Evolutionary conservation across 169 alveolate genomes (phyloP).

Genomic region (Perkinsus olseni): DNA sequence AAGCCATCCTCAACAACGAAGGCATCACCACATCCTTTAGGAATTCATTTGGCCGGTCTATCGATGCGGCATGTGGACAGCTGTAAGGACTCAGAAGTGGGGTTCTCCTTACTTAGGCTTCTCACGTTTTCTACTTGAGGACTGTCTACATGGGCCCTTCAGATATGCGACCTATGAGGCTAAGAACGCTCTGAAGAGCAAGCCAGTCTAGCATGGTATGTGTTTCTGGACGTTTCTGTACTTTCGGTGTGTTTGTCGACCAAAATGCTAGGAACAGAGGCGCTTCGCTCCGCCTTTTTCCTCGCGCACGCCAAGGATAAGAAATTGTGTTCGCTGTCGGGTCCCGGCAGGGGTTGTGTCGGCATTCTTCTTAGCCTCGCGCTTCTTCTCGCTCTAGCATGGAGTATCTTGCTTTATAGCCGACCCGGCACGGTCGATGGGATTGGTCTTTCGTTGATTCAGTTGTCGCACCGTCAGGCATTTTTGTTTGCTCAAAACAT

Average conservation of each 20-base stretch:
- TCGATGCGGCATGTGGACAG: conserved; percentile 75
- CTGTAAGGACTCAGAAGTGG: conserved; percentile 42
- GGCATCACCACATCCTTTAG: conserved; percentile 36
- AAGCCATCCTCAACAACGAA: conserved; percentile 18
- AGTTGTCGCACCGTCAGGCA: neutral
- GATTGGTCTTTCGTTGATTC: no score
- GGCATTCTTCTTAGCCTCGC: neutral
- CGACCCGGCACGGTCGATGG: no score
- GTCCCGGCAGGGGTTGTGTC: no score
- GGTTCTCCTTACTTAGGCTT: neutral
- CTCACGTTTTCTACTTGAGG: no score
- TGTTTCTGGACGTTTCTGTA: neutral
- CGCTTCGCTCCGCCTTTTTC: neutral
- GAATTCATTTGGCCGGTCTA: conserved; percentile 57
- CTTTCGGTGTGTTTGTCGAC: neutral
- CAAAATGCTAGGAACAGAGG: neutral
- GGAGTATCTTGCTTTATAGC: no score
- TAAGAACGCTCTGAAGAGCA: neutral
- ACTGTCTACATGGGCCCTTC: no score
- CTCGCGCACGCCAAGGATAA: no score
- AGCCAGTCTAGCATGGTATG: neutral
- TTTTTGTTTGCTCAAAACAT: neutral
- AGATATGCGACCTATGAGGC: neutral
- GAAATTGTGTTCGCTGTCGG: no score
- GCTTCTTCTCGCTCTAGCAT: neutral